Conservation (phyloP, 768 basidiomycete genomes). For the Hygrocybe coccinea region DNA sequence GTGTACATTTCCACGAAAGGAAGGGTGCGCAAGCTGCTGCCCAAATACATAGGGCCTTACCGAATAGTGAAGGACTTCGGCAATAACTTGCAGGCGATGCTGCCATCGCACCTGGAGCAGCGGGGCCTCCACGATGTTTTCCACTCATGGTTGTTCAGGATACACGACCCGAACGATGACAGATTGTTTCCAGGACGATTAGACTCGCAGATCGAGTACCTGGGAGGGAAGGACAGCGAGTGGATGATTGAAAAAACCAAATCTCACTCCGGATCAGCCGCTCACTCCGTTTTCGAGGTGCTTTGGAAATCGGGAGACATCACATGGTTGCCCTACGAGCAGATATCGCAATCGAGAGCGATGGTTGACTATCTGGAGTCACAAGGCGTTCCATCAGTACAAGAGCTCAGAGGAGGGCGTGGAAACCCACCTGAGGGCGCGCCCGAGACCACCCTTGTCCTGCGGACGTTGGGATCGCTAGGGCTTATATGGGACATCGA, state of each 20-base stretch:
- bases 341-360: conserved; percentile 9
- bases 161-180: conserved; percentile 26
- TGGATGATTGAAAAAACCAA: conserved; percentile 26
- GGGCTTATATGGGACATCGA: too few species aligned
- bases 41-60: conserved; percentile 23
- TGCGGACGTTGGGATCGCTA: too few species aligned
- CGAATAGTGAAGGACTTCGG: conserved; percentile 12
- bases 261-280: conserved; percentile 25
- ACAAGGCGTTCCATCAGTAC: not conserved
- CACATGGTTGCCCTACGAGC: conserved; percentile 31
- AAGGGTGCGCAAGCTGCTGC: conserved; percentile 32
- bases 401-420: not conserved
- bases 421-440: not conserved
- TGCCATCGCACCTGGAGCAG: conserved; percentile 1
- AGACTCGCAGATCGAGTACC: conserved; percentile 13
- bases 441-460: too few species aligned
- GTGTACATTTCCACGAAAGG: conserved; percentile 5
- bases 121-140: conserved; percentile 25
- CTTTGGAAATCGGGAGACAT: conserved; percentile 32
- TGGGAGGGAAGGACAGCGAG: not conserved
- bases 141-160: conserved; percentile 27
- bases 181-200: conserved; percentile 27
- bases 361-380: not conserved
- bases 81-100: conserved; percentile 5
- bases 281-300: conserved; percentile 28